Evolutionary conservation across 441 rosid genomes (phyloP).

Genomic region (Populus hybrid): DNA sequence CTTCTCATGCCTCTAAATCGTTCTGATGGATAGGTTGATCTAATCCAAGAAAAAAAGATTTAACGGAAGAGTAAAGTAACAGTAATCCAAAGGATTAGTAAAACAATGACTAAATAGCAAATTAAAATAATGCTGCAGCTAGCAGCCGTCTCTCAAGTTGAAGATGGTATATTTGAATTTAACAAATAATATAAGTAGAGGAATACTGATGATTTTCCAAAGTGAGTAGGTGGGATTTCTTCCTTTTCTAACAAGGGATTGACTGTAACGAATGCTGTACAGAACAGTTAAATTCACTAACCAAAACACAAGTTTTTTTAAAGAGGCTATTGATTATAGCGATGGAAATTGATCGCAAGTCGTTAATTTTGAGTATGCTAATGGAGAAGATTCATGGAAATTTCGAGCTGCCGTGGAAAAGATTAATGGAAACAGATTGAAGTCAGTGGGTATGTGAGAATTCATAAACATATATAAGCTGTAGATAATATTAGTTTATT

Average conservation of each 20-base stretch:
- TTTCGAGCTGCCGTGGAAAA: background rate
- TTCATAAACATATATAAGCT: background rate
- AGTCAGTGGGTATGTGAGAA: background rate
- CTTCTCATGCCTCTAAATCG: background rate
- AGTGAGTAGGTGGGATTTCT: slow-evolving; percentile 29
- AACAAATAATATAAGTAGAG: background rate
- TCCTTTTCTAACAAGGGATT: slow-evolving; percentile 43
- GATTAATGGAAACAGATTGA: background rate
- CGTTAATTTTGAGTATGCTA: background rate
- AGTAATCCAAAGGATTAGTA: background rate
- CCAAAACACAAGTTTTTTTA: background rate
- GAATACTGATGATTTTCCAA: slow-evolving; percentile 5
- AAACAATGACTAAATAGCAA: background rate
- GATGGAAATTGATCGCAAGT: background rate
- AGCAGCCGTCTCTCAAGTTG: background rate
- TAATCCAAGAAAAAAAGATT: background rate
- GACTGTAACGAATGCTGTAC: slow-evolving; percentile 20
- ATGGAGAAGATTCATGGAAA: background rate
- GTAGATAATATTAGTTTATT: too few relatives aligned
- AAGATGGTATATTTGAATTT: background rate
- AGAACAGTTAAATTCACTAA: background rate
- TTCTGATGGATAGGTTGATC: slow-evolving; percentile 13
- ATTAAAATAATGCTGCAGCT: background rate
- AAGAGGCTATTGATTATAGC: background rate
- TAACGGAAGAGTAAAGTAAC: background rate